These are phyloP conservation scores for Gamarada debralockiae DNA, from an alignment of 495 filamentous ascomycete genomes.

Conservation along the genomic window DNA sequence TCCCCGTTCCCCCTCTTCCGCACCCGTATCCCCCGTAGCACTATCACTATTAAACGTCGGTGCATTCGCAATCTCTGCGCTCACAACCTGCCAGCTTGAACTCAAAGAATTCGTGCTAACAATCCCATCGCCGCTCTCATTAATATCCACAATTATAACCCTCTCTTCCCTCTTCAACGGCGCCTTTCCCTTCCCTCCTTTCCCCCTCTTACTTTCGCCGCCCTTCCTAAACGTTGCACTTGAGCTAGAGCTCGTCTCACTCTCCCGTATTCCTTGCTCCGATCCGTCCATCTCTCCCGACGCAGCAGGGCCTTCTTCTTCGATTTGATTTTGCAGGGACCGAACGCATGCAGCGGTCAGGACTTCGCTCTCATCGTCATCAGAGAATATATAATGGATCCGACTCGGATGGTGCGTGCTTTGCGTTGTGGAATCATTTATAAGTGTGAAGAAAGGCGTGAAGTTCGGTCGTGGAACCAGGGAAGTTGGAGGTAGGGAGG, in stretches of 20 bases:
- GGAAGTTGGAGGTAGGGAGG: constrained; percentile 27
- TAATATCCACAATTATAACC: constrained; percentile 53
- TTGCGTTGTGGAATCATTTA: constrained; percentile 49
- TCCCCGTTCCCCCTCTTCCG: constrained; percentile 36
- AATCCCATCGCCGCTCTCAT: constrained; percentile 38
- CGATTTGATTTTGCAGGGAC: neutral
- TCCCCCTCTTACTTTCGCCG: neutral
- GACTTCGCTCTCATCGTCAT: constrained; percentile 66
- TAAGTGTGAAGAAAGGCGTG: constrained; percentile 61
- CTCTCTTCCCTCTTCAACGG: constrained; percentile 34
- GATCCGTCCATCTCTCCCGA: neutral
- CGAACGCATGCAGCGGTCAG: constrained; percentile 36
- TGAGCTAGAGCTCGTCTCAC: neutral
- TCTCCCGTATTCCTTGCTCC: neutral
- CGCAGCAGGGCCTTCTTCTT: neutral
- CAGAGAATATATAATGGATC: constrained; percentile 87
- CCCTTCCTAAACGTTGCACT: neutral
- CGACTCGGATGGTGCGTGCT: constrained; percentile 68
- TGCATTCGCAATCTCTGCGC: constrained; percentile 44
- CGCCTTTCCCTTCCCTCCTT: constrained; percentile 1
- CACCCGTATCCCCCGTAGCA: neutral
- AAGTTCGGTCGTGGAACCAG: constrained; percentile 35
- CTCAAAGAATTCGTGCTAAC: constrained; percentile 45
- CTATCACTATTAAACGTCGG: constrained; percentile 49
- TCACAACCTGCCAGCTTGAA: constrained; percentile 49